These are phyloP conservation scores for Ottelia alismoides DNA, from an alignment of 106 monocot species.

Conservation along the genomic window DNA sequence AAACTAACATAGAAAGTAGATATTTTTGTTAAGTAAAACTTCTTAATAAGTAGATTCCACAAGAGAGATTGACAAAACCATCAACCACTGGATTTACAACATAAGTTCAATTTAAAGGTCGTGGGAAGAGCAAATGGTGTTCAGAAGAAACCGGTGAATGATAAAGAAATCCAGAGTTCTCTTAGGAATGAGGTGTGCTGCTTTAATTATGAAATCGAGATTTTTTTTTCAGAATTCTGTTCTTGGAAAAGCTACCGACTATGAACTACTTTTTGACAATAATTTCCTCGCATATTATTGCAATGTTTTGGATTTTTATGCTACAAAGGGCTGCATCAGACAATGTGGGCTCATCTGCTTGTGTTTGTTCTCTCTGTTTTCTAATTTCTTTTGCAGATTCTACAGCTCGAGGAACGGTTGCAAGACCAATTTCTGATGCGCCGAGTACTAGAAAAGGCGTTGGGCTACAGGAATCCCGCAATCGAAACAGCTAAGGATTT, in stretches of 20 bases:
- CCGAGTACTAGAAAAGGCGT: slow-evolving; percentile 50
- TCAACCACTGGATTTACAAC: too few relatives aligned
- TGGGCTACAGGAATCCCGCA: slow-evolving; percentile 38
- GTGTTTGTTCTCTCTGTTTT: too few relatives aligned
- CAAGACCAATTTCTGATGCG: slow-evolving; percentile 54
- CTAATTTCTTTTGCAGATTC: slow-evolving; percentile 37
- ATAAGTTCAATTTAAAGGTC: slow-evolving; percentile 26
- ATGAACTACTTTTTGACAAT: too few relatives aligned
- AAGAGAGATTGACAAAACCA: too few relatives aligned
- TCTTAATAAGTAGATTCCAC: too few relatives aligned
- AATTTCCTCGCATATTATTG: too few relatives aligned
- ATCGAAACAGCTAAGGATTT: slow-evolving; percentile 18
- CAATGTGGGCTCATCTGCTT: neutral
- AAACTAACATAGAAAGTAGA: too few relatives aligned
- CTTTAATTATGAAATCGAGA: neutral
- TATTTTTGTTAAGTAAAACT: too few relatives aligned
- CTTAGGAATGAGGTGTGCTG: slow-evolving; percentile 6
- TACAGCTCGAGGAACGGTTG: slow-evolving; percentile 65
- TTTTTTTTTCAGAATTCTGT: too few relatives aligned
- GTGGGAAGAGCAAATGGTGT: slow-evolving; percentile 14
- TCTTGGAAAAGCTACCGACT: too few relatives aligned
- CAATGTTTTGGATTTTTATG: neutral
- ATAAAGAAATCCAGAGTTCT: too few relatives aligned
- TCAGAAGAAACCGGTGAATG: slow-evolving; percentile 5
- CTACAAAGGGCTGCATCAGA: neutral